Conservation (phyloP, 2,329 filamentous ascomycete genomes). For the Penicillium sp. region DNA sequence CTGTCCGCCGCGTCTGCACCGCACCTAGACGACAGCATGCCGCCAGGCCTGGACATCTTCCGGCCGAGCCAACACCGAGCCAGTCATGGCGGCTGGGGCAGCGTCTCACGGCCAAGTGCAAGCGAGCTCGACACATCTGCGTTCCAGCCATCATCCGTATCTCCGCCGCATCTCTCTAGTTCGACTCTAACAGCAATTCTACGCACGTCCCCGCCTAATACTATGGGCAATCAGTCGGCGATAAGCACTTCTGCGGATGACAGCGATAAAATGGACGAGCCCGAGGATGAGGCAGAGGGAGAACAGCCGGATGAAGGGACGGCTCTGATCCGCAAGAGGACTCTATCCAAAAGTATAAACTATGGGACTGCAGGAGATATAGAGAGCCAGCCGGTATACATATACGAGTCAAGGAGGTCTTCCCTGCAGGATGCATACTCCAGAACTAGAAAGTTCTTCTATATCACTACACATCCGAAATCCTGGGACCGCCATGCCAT, state of each 20-base stretch:
- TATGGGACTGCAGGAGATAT: constrained; percentile 32
- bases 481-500: constrained; percentile 67
- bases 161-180: constrained; percentile 23
- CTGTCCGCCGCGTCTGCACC: constrained; percentile 25
- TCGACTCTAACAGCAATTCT: constrained; percentile 51
- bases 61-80: constrained; percentile 8
- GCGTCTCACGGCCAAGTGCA: not conserved
- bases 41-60: constrained; percentile 29
- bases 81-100: constrained; percentile 16
- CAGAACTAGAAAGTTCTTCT: constrained; percentile 21
- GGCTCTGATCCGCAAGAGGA: constrained; percentile 29
- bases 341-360: constrained; percentile 24
- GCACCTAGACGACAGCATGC: constrained; percentile 25
- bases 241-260: constrained; percentile 20
- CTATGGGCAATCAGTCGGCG: constrained; percentile 15
- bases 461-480: constrained; percentile 55
- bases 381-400: constrained; percentile 23
- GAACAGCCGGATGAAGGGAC: constrained; percentile 32
- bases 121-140: not conserved
- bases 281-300: constrained; percentile 21
- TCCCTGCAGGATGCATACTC: constrained; percentile 17
- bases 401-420: constrained; percentile 5
- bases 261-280: not conserved
- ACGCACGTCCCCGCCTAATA: constrained; percentile 34
- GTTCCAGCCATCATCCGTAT: constrained; percentile 3